Evolutionary conservation across 768 basidiomycete species (phyloP).

Genomic region (Collybia sp.): DNA sequence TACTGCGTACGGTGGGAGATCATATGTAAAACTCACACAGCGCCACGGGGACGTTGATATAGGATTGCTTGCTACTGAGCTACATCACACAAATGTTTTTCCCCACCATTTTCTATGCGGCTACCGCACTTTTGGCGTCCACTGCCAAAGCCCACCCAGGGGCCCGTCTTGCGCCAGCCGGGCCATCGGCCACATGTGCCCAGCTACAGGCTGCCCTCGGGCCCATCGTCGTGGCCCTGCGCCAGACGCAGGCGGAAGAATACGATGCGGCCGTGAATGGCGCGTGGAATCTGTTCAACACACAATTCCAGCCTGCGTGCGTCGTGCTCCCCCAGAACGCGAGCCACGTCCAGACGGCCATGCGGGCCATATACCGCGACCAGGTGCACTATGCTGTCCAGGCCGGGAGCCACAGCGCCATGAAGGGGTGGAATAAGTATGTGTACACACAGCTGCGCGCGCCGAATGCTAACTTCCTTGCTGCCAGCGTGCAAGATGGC

Average conservation of each 20-base stretch:
- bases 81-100: no score
- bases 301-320: conserved; percentile 25
- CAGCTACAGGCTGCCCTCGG: not conserved
- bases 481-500: conserved; percentile 28
- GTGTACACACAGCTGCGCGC: conserved; percentile 5
- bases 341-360: conserved; percentile 29
- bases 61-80: no score
- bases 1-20: no score
- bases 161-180: no score
- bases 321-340: conserved; percentile 28
- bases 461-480: not conserved
- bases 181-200: not conserved
- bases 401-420: conserved; percentile 35
- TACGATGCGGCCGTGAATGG: conserved; percentile 5
- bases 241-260: conserved; percentile 5
- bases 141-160: no score
- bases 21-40: no score
- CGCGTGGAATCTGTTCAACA: conserved; percentile 32
- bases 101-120: no score
- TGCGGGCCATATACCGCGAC: conserved; percentile 29
- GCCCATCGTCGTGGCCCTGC: not conserved
- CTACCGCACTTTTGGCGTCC: no score
- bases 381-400: conserved; percentile 35
- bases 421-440: conserved; percentile 41
- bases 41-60: no score